phyloP scores from a whole-genome alignment of 2,329 filamentous ascomycete species.

The Diplodia sapinea region DNA sequence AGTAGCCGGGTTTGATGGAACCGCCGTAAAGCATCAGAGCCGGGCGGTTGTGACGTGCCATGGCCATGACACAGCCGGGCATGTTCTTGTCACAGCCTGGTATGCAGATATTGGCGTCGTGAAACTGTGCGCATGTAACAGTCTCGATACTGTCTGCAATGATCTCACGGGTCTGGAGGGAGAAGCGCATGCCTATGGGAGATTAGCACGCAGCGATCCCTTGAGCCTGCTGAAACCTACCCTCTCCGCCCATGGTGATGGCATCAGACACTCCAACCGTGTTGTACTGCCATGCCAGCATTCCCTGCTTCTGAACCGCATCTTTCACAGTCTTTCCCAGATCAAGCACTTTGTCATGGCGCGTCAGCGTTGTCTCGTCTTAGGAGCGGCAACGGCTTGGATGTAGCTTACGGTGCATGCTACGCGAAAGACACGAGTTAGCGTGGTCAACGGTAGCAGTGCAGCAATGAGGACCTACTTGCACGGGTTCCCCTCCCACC shows the following conservation, averaged over 20 bases:
- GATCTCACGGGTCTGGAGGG: constrained; percentile 85
- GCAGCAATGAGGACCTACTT: constrained; percentile 65
- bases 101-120: constrained; percentile 92
- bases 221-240: constrained; percentile 50
- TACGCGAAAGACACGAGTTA: constrained; percentile 35
- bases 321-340: constrained; percentile 87
- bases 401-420: constrained; percentile 56
- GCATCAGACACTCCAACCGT: constrained; percentile 88
- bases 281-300: constrained; percentile 95
- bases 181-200: constrained; percentile 83
- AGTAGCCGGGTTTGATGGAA: constrained; percentile 87
- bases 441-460: background rate
- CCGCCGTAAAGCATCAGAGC: constrained; percentile 96
- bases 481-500: constrained; percentile 98
- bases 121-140: constrained; percentile 87
- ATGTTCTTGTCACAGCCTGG: constrained; percentile 98
- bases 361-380: background rate
- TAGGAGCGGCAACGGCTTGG: background rate
- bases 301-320: constrained; percentile 77
- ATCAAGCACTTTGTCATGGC: constrained; percentile 68
- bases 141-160: constrained; percentile 96
- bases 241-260: constrained; percentile 94
- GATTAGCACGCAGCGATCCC: constrained; percentile 29
- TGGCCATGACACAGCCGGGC: constrained; percentile 90
- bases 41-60: constrained; percentile 87